A percentile compares a stretch with the other conserved stretches of the same genome.
Evolutionary conservation across 2,329 filamentous ascomycete genomes (phyloP).

Genomic region (Arthroderma sp.): DNA sequence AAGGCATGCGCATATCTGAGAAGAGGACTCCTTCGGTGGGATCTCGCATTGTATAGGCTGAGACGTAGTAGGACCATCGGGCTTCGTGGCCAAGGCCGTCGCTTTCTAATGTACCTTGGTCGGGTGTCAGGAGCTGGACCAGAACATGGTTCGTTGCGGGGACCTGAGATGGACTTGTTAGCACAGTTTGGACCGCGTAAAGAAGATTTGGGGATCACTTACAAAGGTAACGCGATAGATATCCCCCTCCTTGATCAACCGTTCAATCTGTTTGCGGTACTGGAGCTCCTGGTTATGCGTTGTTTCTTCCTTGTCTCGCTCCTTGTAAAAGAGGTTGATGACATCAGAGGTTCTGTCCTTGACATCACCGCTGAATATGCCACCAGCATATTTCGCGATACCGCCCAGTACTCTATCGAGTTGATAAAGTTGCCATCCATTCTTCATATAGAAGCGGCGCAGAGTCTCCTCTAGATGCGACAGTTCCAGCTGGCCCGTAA

Average conservation of each 20-base stretch:
- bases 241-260: constrained; percentile 83
- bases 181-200: background rate
- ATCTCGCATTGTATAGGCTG: constrained; percentile 77
- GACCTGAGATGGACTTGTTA: constrained; percentile 3
- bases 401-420: constrained; percentile 78
- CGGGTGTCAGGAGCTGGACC: constrained; percentile 73
- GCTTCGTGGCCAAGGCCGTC: constrained; percentile 52
- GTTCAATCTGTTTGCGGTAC: constrained; percentile 83
- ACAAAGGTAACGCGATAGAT: constrained; percentile 85
- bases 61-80: constrained; percentile 90
- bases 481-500: constrained; percentile 71
- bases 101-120: constrained; percentile 66
- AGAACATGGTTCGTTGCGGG: constrained; percentile 45
- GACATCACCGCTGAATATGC: constrained; percentile 71
- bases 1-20: constrained; percentile 53
- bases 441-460: constrained; percentile 79
- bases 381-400: constrained; percentile 65
- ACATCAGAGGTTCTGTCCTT: constrained; percentile 94
- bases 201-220: constrained; percentile 38
- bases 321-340: constrained; percentile 71
- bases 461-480: constrained; percentile 77
- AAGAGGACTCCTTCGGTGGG: constrained; percentile 68
- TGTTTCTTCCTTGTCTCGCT: constrained; percentile 69
- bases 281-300: constrained; percentile 84
- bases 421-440: constrained; percentile 87